Conservation (phyloP, 176 grass and related monocot species). For the Hyparrhenia diplandra region DNA sequence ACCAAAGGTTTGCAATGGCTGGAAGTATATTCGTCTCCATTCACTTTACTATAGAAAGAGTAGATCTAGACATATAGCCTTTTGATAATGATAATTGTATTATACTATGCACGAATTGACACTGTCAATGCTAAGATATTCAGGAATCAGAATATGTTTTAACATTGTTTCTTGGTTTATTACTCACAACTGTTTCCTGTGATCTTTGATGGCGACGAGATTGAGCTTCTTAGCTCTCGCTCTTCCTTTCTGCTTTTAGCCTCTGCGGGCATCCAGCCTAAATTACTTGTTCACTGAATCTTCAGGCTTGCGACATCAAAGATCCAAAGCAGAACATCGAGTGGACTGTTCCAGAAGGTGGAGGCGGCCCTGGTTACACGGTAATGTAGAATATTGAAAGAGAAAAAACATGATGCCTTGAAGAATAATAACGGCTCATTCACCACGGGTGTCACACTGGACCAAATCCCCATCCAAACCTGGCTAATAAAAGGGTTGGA, state of each 20-base stretch:
- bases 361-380: conserved; percentile 81
- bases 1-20: background rate
- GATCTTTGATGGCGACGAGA: background rate
- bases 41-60: background rate
- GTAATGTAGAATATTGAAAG: conserved; percentile 52
- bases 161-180: background rate
- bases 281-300: background rate
- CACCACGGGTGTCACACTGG: background rate
- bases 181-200: too few species aligned
- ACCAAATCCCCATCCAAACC: background rate
- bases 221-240: background rate
- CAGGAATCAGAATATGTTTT: background rate
- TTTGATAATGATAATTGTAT: background rate
- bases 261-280: background rate
- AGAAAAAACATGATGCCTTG: background rate
- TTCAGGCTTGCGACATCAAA: conserved; percentile 96
- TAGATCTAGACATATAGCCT: background rate
- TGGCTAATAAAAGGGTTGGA: background rate
- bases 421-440: background rate
- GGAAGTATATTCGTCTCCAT: background rate
- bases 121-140: background rate
- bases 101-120: background rate
- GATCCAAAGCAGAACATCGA: conserved; percentile 94
- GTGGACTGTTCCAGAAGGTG: conserved; percentile 95
- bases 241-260: background rate